These are phyloP conservation scores for Ophiocordyceps camponoti-rufipedis DNA, from an alignment of 2,329 filamentous ascomycete species.

Conservation along the genomic window DNA sequence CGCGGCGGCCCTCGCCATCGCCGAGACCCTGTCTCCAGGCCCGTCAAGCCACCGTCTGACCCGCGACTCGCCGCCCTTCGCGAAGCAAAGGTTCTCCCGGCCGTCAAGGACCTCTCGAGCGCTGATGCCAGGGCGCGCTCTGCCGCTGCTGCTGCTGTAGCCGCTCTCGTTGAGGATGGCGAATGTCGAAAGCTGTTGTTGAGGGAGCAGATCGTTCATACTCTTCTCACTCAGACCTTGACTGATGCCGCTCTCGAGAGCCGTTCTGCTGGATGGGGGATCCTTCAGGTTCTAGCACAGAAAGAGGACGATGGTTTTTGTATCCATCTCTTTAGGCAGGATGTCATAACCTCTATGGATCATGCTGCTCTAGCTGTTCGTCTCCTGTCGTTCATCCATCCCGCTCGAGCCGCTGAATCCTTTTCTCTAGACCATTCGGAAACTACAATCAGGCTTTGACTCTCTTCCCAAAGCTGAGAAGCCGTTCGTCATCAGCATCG, in stretches of 20 bases:
- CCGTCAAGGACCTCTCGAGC: conserved; percentile 41
- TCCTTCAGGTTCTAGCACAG: conserved; percentile 39
- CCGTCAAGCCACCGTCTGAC: conserved; percentile 41
- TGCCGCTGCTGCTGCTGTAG: conserved; percentile 38
- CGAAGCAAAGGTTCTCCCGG: conserved; percentile 43
- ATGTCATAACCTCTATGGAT: conserved; percentile 41
- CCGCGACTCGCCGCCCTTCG: conserved; percentile 45
- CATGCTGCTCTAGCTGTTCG: conserved; percentile 34
- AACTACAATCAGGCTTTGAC: conserved; percentile 23
- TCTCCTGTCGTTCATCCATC: neutral
- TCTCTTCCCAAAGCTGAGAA: conserved; percentile 35
- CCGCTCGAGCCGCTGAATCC: neutral
- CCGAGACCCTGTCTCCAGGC: conserved; percentile 36
- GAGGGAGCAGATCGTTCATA: conserved; percentile 46
- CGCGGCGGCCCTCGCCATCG: conserved; percentile 28
- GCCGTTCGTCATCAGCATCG: conserved; percentile 32
- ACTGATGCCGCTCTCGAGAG: conserved; percentile 45
- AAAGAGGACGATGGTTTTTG: conserved; percentile 51
- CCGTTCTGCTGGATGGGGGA: conserved; percentile 48
- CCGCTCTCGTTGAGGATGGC: conserved; percentile 42
- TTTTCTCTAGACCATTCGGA: conserved; percentile 20
- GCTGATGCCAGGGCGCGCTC: conserved; percentile 40
- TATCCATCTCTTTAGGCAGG: conserved; percentile 43
- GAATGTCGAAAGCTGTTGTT: conserved; percentile 46
- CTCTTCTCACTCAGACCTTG: conserved; percentile 43